Base-by-base conservation (phyloP, 257 asterid genomes). In the Perilla frutescens region DNA sequence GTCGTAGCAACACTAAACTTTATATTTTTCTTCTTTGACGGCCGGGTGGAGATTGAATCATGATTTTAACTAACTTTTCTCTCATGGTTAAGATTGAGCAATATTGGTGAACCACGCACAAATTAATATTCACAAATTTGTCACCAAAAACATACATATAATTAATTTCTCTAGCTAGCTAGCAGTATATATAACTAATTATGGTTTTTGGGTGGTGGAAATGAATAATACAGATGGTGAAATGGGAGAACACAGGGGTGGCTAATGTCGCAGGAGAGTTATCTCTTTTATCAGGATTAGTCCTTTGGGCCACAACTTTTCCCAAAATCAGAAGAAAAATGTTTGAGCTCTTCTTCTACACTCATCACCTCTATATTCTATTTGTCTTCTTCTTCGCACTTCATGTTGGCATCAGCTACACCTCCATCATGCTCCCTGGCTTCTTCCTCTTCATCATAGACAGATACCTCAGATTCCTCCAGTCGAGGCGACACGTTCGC, bases 371-470 rank as follows among this genome's bases (percentile, higher is more conserved):
- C 32, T 94, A 94, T 85, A 84, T 83, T 3, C 72, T 88, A 51
- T 94, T 88, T 43, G 66, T 91, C 69, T 6, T 91, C 74, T 94
- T 94, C 91, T 94, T 86, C 47, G 82, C 90, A 15, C 83, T 91
- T 40, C 99, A 91, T 54, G 90, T 86, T 37, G 93, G 99, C 50
- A 73, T 88, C 4, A 45, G 83, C 44, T 87, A 66, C 32, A 4
- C 87, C 34, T 68, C 79, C 80, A 75, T 88, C n/a, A 84, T 84
- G 89, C 90, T 94, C 56, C 99, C 99, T 0, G 96, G 96, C 51
- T 87, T 91, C 90, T 87, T 63, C 81, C 96, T 94, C 87, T 94
- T 94, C 90, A 47, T 85, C 75, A 56, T 94, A 43, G 97, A 94
- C 43, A 84, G 99, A 1, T 87, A 71, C 77, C 72, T 94, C 58